These are phyloP conservation scores for Colletotrichum sojae DNA, from an alignment of 2,329 filamentous ascomycete genomes.

Conservation along the genomic window DNA sequence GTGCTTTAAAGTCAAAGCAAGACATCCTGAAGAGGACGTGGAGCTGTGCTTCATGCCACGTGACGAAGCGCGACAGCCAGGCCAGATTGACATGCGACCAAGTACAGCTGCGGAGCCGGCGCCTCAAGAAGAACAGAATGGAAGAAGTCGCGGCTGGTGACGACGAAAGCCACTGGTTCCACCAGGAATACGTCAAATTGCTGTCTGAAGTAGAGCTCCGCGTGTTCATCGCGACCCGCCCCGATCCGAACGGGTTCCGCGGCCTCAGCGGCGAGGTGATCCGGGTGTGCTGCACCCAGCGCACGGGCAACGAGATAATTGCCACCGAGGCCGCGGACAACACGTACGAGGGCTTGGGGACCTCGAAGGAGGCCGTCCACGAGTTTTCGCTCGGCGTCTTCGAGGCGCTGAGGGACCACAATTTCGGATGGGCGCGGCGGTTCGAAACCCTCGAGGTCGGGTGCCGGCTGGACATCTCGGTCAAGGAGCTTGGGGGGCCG, in stretches of 20 bases:
- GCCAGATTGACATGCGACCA: not conserved
- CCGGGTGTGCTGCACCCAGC: conserved; percentile 10
- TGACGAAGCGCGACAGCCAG: not conserved
- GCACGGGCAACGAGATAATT: not conserved
- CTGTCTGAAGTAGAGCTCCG: conserved; percentile 2
- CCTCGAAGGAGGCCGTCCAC: not conserved
- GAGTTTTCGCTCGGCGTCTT: conserved; percentile 5
- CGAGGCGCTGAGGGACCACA: conserved; percentile 1
- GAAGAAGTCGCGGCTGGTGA: not conserved
- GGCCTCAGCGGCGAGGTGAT: not conserved
- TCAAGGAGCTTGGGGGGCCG: conserved; percentile 1
- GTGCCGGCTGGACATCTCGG: conserved; percentile 15
- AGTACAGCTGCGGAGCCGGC: not conserved
- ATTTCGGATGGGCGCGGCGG: not conserved
- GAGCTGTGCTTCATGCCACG: conserved; percentile 12
- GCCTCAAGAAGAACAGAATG: not conserved
- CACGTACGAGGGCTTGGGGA: not conserved
- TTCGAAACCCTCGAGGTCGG: conserved; percentile 15
- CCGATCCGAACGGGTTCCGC: not conserved
- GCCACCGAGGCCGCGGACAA: not conserved
- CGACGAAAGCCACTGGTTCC: conserved; percentile 6
- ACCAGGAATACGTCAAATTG: conserved; percentile 8
- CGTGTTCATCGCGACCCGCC: conserved; percentile 4
- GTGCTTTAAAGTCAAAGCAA: not conserved
- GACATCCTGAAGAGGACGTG: conserved; percentile 9